Evolutionary conservation across 352 stramenopile genomes (phyloP).

Genomic region (Pythium phragmitis): DNA sequence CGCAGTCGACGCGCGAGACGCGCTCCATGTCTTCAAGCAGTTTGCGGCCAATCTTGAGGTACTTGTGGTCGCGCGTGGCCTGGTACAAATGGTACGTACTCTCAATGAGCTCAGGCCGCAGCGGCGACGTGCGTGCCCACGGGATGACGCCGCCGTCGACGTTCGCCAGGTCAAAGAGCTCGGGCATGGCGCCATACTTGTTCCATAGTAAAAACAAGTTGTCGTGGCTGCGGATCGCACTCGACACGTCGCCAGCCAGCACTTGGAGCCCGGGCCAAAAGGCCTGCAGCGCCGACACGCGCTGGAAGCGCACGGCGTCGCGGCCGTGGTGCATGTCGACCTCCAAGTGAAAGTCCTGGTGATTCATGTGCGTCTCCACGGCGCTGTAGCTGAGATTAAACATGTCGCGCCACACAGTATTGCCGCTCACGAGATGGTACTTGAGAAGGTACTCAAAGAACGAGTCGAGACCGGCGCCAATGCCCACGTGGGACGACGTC

Average conservation of each 20-base stretch:
- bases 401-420: constrained; percentile 91
- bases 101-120: constrained; percentile 97
- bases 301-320: constrained; percentile 49
- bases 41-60: constrained; percentile 88
- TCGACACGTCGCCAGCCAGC: constrained; percentile 90
- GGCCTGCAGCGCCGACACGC: constrained; percentile 90
- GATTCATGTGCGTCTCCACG: constrained; percentile 76
- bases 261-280: constrained; percentile 98
- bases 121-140: constrained; percentile 85
- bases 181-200: constrained; percentile 93
- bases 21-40: constrained; percentile 87
- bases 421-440: constrained; percentile 94
- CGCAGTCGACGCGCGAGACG: constrained; percentile 88
- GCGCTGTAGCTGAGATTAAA: constrained; percentile 83
- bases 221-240: constrained; percentile 90
- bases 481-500: constrained; percentile 73
- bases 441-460: constrained; percentile 99
- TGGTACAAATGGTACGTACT: constrained; percentile 96
- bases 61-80: constrained; percentile 85
- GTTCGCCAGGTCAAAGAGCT: constrained; percentile 88
- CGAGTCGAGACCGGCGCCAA: constrained; percentile 94
- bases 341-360: constrained; percentile 77
- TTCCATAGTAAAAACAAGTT: constrained; percentile 95
- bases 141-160: constrained; percentile 49
- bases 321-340: constrained; percentile 85